phyloP scores from a whole-genome alignment of 768 basidiomycete species.

The Pleurotus giganteus region DNA sequence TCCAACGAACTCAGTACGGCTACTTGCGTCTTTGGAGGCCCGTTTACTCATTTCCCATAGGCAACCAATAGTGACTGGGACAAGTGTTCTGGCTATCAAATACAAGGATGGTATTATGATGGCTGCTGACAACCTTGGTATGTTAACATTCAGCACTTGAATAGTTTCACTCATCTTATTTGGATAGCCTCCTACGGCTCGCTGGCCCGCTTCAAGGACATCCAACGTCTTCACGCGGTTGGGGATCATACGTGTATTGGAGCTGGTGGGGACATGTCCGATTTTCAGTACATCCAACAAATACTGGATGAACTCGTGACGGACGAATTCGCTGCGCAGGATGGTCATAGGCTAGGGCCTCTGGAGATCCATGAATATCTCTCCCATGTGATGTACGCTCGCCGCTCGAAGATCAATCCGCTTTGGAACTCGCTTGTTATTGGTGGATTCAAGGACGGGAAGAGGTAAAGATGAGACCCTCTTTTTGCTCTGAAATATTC shows the following conservation, averaged over 20 bases:
- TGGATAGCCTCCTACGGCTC: conserved; percentile 89
- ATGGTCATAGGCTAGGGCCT: conserved; percentile 83
- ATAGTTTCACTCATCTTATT: not conserved
- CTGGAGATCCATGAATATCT: conserved; percentile 92
- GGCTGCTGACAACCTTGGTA: conserved; percentile 96
- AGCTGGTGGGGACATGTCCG: conserved; percentile 95
- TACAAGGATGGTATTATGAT: conserved; percentile 98
- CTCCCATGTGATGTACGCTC: conserved; percentile 84
- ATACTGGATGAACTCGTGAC: conserved; percentile 75
- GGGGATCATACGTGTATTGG: conserved; percentile 86
- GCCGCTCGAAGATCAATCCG: conserved; percentile 87
- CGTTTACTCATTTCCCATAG: conserved; percentile 33
- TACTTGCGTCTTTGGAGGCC: not conserved
- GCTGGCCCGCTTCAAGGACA: conserved; percentile 93
- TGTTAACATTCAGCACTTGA: conserved; percentile 17
- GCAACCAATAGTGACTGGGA: conserved; percentile 94
- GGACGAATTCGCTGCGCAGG: conserved; percentile 78
- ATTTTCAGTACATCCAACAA: conserved; percentile 90
- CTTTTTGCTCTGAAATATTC: conserved; percentile 2
- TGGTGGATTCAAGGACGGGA: conserved; percentile 85
- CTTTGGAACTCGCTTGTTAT: conserved; percentile 95
- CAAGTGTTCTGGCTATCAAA: conserved; percentile 92
- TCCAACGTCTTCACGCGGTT: conserved; percentile 83
- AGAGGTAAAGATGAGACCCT: conserved; percentile 49
- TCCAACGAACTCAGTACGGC: conserved; percentile 80